Conservation (phyloP, 2,329 filamentous ascomycete species). For the Alternaria panax region DNA sequence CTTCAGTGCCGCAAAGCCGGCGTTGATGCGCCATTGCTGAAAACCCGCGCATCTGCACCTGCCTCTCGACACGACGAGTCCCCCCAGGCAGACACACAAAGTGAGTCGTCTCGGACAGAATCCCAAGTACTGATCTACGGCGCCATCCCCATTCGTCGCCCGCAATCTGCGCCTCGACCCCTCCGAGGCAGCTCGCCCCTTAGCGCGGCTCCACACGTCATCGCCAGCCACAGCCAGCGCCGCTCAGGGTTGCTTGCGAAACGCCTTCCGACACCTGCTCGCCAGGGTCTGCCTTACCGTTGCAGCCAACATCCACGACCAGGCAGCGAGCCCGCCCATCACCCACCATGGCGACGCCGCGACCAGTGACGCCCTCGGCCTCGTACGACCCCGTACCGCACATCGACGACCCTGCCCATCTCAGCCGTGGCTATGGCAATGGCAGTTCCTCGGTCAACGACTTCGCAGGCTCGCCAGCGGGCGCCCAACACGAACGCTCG, state of each 20-base stretch:
- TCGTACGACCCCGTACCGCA: slow-evolving; percentile 49
- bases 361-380: slow-evolving; percentile 28
- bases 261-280: slow-evolving; percentile 14
- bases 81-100: not conserved
- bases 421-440: slow-evolving; percentile 47
- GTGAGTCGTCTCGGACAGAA: not conserved
- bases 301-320: slow-evolving; percentile 6
- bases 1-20: slow-evolving; percentile 17
- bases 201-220: slow-evolving; percentile 29
- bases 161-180: slow-evolving; percentile 29
- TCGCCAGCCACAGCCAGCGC: slow-evolving; percentile 24
- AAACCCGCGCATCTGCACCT: not conserved
- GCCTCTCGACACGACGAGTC: not conserved
- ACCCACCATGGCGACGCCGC: slow-evolving; percentile 35
- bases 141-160: slow-evolving; percentile 20
- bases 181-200: slow-evolving; percentile 9
- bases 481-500: slow-evolving; percentile 31
- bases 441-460: slow-evolving; percentile 44
- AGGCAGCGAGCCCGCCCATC: slow-evolving; percentile 4
- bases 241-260: slow-evolving; percentile 16
- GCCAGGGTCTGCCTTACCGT: slow-evolving; percentile 12
- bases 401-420: slow-evolving; percentile 47
- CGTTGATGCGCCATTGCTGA: slow-evolving; percentile 3
- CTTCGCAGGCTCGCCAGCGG: slow-evolving; percentile 49
- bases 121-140: slow-evolving; percentile 12